A percentile compares a stretch with the other conserved stretches of the same genome.
Conservation (phyloP, 306 rosid species). For the Glycine tomentella region DNA sequence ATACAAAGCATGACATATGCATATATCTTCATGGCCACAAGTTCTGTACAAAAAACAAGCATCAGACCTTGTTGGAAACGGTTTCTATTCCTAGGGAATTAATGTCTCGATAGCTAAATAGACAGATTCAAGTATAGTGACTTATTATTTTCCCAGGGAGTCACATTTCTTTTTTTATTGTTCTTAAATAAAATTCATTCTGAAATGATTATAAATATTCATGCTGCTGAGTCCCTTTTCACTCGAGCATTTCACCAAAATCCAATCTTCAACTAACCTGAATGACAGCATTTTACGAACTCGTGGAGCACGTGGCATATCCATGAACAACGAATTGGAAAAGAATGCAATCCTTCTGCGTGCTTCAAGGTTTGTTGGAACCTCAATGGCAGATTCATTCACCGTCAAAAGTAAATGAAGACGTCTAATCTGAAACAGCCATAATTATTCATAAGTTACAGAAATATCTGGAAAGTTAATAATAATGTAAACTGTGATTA, state of each 20-base stretch:
- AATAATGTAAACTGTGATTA: constrained; percentile 19
- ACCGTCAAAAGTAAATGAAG: constrained; percentile 85
- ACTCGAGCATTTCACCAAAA: background rate
- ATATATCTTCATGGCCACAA: constrained; percentile 14
- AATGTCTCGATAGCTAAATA: too few relatives aligned
- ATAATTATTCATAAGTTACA: constrained; percentile 30
- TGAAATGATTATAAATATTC: background rate
- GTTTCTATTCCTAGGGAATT: too few relatives aligned
- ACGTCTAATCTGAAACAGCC: constrained; percentile 76
- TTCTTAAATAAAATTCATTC: too few relatives aligned
- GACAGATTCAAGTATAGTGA: too few relatives aligned
- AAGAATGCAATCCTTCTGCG: constrained; percentile 94
- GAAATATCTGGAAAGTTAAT: constrained; percentile 35
- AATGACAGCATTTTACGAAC: constrained; percentile 98
- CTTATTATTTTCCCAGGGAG: too few relatives aligned
- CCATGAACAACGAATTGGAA: constrained; percentile 94
- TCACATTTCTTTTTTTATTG: too few relatives aligned
- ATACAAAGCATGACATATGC: constrained; percentile 27
- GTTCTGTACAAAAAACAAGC: too few relatives aligned
- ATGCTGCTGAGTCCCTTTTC: background rate
- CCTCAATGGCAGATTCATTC: constrained; percentile 84
- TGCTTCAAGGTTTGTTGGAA: constrained; percentile 97
- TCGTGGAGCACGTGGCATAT: constrained; percentile 97
- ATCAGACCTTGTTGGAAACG: too few relatives aligned
- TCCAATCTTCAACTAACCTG: constrained; percentile 47